A percentile compares a stretch with the other conserved stretches of the same genome.
These are phyloP conservation scores for Thermothielavioides terrestris DNA, from an alignment of 495 filamentous ascomycete species.

Conservation along the genomic window DNA sequence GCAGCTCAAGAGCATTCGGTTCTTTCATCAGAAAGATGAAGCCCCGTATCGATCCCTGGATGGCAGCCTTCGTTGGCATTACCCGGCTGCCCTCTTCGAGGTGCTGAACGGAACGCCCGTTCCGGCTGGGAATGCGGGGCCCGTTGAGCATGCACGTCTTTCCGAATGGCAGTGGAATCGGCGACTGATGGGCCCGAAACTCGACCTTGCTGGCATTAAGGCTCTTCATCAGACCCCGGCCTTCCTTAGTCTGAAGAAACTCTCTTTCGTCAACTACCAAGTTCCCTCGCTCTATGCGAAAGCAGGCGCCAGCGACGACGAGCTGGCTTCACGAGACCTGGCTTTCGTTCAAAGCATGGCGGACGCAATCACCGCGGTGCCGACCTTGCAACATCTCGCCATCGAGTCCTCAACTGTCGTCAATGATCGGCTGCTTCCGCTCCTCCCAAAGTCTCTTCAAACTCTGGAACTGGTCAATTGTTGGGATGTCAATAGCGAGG, in stretches of 20 bases:
- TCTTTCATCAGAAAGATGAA: constrained; percentile 46
- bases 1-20: constrained; percentile 44
- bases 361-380: constrained; percentile 49
- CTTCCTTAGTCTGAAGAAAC: constrained; percentile 51
- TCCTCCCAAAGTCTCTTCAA: constrained; percentile 54
- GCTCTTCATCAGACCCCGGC: constrained; percentile 49
- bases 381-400: constrained; percentile 51
- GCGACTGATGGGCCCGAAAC: constrained; percentile 46
- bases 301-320: constrained; percentile 17
- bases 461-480: constrained; percentile 68
- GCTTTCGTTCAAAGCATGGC: constrained; percentile 44
- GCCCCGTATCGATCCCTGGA: constrained; percentile 46
- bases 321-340: constrained; percentile 25
- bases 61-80: constrained; percentile 50
- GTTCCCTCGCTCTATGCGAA: constrained; percentile 30
- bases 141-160: constrained; percentile 32
- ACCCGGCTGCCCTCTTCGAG: constrained; percentile 51
- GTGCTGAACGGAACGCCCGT: constrained; percentile 31
- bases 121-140: background rate
- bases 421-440: constrained; percentile 48
- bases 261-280: constrained; percentile 59
- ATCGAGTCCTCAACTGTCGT: constrained; percentile 61
- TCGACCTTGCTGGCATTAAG: constrained; percentile 35
- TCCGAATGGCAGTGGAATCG: constrained; percentile 72
- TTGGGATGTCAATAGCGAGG: constrained; percentile 51